These are phyloP conservation scores for Trichoderma koningiopsis DNA, from an alignment of 2,329 filamentous ascomycete species.

Conservation along the genomic window DNA sequence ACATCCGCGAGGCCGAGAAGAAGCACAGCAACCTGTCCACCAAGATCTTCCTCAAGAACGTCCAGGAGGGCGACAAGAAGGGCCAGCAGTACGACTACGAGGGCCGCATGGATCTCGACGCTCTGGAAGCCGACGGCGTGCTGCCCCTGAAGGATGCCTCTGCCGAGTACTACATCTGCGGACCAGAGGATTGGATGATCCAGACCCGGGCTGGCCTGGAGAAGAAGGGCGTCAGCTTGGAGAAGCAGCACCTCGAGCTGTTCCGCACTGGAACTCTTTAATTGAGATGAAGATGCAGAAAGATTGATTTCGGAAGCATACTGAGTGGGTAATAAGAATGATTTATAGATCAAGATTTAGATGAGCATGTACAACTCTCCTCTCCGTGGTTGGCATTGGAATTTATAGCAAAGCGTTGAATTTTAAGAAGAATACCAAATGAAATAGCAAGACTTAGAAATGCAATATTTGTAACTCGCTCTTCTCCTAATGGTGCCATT, in stretches of 20 bases:
- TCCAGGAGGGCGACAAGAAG: constrained; percentile 45
- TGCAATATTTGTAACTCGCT: not conserved
- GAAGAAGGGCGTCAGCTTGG: constrained; percentile 56
- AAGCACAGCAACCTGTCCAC: constrained; percentile 38
- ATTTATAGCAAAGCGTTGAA: not conserved
- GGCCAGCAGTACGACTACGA: constrained; percentile 62
- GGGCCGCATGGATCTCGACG: constrained; percentile 61
- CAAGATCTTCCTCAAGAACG: constrained; percentile 60
- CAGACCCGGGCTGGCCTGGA: constrained; percentile 57
- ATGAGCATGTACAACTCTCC: not conserved
- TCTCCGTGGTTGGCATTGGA: not conserved
- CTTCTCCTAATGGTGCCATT: not conserved
- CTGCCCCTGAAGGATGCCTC: constrained; percentile 57
- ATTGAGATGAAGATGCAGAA: not conserved
- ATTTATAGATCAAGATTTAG: not conserved
- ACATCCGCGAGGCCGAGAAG: constrained; percentile 50
- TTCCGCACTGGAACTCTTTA: constrained; percentile 59
- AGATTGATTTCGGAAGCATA: not conserved
- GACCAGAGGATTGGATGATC: constrained; percentile 70
- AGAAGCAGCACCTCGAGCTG: constrained; percentile 66
- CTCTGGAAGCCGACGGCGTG: constrained; percentile 53
- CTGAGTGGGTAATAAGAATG: not conserved
- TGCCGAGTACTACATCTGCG: constrained; percentile 72
- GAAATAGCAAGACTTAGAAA: too few species aligned
- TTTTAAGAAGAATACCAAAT: not conserved